A percentile compares a stretch with the other conserved stretches of the same genome.
Conservation (phyloP, 768 basidiomycete genomes). For the Boletus rubropictus region DNA sequence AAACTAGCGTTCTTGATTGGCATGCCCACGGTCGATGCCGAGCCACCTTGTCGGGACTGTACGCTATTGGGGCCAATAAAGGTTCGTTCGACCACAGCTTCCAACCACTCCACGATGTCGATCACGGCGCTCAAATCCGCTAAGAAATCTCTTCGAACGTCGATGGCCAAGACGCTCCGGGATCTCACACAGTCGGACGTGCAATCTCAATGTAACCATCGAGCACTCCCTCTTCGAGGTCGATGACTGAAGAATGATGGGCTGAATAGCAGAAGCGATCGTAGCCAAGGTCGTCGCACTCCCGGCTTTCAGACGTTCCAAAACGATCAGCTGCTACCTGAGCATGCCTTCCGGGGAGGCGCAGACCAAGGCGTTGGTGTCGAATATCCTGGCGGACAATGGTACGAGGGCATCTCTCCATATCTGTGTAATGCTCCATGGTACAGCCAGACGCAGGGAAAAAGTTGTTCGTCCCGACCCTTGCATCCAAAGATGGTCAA, state of each 20-base stretch:
- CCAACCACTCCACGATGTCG: slow-evolving; percentile 17
- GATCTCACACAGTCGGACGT: slow-evolving; percentile 40
- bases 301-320: slow-evolving; percentile 45
- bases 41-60: slow-evolving; percentile 12
- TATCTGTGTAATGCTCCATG: not conserved
- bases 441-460: slow-evolving; percentile 42
- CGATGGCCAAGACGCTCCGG: slow-evolving; percentile 41
- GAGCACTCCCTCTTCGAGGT: not conserved
- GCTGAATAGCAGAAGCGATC: slow-evolving; percentile 31
- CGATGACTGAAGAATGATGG: slow-evolving; percentile 3
- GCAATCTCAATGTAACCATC: slow-evolving; percentile 53
- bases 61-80: too few species aligned
- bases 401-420: slow-evolving; percentile 36
- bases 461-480: slow-evolving; percentile 63
- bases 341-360: slow-evolving; percentile 74
- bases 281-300: slow-evolving; percentile 43
- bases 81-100: not conserved
- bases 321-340: slow-evolving; percentile 65
- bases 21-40: slow-evolving; percentile 2
- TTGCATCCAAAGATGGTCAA: slow-evolving; percentile 37
- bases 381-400: slow-evolving; percentile 43
- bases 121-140: slow-evolving; percentile 24
- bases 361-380: slow-evolving; percentile 49
- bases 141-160: slow-evolving; percentile 56
- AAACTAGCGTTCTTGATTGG: too few species aligned